Conservation (phyloP, 1,284 basidiomycete genomes). For the Phlebopus sp. region DNA sequence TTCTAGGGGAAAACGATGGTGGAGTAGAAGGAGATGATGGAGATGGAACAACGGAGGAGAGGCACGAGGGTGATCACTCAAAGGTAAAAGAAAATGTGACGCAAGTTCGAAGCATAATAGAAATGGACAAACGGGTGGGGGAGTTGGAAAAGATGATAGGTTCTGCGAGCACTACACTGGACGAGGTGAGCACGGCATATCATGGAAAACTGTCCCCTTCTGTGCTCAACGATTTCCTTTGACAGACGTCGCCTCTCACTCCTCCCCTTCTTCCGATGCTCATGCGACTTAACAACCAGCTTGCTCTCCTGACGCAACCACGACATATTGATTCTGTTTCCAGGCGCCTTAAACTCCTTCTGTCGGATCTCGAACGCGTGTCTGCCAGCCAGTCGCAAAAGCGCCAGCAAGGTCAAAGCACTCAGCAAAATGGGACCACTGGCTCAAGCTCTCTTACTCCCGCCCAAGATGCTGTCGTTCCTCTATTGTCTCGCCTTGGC, state of each 20-base stretch:
- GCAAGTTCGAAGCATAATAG: conserved; percentile 49
- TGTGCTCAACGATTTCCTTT: conserved; percentile 2
- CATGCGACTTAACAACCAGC: conserved; percentile 78
- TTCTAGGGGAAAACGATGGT: conserved; percentile 44
- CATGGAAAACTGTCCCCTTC: conserved; percentile 1
- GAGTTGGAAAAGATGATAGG: conserved; percentile 80
- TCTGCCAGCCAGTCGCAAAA: conserved; percentile 39
- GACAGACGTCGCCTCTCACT: conserved; percentile 53
- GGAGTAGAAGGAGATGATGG: conserved; percentile 15
- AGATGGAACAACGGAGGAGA: conserved; percentile 14
- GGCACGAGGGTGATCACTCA: conserved; percentile 14
- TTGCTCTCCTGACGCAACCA: conserved; percentile 90
- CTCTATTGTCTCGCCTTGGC: conserved; percentile 78
- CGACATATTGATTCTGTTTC: conserved; percentile 97
- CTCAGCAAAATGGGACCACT: conserved; percentile 29
- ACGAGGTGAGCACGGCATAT: conserved; percentile 53
- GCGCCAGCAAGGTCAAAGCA: conserved; percentile 37
- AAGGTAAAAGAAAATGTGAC: conserved; percentile 30
- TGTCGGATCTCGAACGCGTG: conserved; percentile 89
- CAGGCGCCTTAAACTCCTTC: conserved; percentile 86
- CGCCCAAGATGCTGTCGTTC: conserved; percentile 68
- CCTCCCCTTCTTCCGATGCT: conserved; percentile 82
- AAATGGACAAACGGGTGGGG: conserved; percentile 78
- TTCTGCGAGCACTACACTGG: conserved; percentile 63
- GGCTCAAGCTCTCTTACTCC: conserved; percentile 38